These are phyloP conservation scores for Mycena galopus DNA, from an alignment of 768 basidiomycete species.

Conservation along the genomic window DNA sequence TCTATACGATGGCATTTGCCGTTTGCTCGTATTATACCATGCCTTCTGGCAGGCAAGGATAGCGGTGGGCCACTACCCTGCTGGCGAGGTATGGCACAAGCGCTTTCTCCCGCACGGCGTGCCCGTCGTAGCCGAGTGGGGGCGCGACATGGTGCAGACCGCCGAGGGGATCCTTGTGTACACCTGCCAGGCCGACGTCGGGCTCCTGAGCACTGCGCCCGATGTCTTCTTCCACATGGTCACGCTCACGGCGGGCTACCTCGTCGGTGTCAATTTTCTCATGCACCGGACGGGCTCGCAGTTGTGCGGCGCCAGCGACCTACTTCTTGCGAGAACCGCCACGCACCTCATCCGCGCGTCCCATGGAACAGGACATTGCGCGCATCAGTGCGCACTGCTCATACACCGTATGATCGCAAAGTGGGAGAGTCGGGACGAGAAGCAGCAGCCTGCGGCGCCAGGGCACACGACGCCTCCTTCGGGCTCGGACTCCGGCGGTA, in stretches of 20 bases:
- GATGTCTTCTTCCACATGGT: constrained; percentile 48
- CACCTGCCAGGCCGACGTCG: neutral
- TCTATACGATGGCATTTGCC: neutral
- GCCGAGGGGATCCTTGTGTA: constrained; percentile 15
- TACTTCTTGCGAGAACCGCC: constrained; percentile 11
- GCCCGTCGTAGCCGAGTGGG: constrained; percentile 39
- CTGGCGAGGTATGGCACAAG: neutral
- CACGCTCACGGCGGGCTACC: constrained; percentile 44
- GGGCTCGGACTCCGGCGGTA: neutral
- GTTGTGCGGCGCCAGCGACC: constrained; percentile 19
- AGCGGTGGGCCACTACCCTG: neutral
- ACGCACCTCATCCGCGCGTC: constrained; percentile 1
- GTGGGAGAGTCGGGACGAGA: neutral
- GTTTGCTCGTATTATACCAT: constrained; percentile 19
- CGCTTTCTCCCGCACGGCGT: constrained; percentile 1
- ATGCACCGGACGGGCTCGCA: constrained; percentile 17
- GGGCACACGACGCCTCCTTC: neutral
- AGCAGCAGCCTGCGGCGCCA: neutral
- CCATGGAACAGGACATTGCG: constrained; percentile 6
- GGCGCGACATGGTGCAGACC: constrained; percentile 14
- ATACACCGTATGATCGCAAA: neutral
- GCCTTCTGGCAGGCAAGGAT: constrained; percentile 8
- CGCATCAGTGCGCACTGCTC: constrained; percentile 1
- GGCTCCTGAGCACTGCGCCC: constrained; percentile 24
- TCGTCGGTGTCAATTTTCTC: constrained; percentile 51